phyloP scores from a whole-genome alignment of 495 filamentous ascomycete species.

The Podospora conica region DNA sequence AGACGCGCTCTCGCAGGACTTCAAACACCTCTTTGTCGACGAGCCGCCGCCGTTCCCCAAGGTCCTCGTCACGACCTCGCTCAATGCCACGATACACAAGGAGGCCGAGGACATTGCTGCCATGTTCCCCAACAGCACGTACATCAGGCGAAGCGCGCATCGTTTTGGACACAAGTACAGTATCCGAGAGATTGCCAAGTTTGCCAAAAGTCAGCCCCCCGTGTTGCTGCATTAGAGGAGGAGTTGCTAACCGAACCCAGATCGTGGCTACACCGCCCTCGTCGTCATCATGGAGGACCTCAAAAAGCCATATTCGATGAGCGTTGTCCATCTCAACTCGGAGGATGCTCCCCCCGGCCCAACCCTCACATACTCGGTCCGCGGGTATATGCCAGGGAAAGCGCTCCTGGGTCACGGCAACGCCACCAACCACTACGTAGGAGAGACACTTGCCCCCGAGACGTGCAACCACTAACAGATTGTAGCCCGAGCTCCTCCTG shows the following conservation, averaged over 20 bases:
- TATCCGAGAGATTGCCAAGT: conserved; percentile 80
- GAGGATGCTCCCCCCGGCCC: conserved; percentile 59
- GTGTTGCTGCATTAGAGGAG: neutral
- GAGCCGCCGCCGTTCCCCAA: conserved; percentile 57
- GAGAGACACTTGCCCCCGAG: neutral
- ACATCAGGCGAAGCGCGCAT: conserved; percentile 78
- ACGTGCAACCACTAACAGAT: conserved; percentile 10
- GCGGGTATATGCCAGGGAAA: conserved; percentile 80
- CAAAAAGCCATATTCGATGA: conserved; percentile 70
- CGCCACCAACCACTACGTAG: conserved; percentile 69
- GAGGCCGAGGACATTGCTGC: conserved; percentile 70
- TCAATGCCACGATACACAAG: conserved; percentile 78
- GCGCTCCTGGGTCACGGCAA: conserved; percentile 82
- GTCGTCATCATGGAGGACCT: conserved; percentile 78
- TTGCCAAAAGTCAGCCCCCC: conserved; percentile 52
- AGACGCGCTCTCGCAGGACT: conserved; percentile 61
- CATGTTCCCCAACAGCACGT: conserved; percentile 77
- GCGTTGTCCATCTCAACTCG: conserved; percentile 65
- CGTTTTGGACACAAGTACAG: conserved; percentile 79
- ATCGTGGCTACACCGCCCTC: conserved; percentile 72
- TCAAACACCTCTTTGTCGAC: conserved; percentile 74
- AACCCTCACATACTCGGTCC: conserved; percentile 64
- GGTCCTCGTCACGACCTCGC: conserved; percentile 80
- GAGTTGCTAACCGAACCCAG: conserved; percentile 14
- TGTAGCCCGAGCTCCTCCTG: conserved; percentile 75